These are phyloP conservation scores for Peniophora sp. DNA, from an alignment of 1,284 basidiomycete genomes.

Conservation along the genomic window DNA sequence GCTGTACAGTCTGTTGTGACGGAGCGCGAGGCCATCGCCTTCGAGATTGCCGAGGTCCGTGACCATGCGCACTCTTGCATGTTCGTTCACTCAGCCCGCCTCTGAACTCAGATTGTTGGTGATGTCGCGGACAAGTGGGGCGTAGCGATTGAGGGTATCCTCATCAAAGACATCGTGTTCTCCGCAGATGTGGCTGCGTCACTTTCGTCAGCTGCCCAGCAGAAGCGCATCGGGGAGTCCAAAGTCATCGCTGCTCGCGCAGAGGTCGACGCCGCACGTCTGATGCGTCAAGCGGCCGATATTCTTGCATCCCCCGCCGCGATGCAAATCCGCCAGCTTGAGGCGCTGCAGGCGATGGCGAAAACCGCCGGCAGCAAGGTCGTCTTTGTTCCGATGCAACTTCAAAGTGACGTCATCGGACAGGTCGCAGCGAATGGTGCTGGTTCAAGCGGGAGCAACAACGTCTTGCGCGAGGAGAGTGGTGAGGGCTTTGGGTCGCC, in stretches of 20 bases:
- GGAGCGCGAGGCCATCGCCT: constrained; percentile 95
- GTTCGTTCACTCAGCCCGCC: too few species aligned
- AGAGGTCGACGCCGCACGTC: constrained; percentile 88
- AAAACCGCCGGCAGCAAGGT: constrained; percentile 81
- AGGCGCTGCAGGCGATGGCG: constrained; percentile 71
- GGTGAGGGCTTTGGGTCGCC: constrained; percentile 35
- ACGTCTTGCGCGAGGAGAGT: constrained; percentile 30
- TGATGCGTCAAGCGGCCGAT: constrained; percentile 92
- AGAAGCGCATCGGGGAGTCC: constrained; percentile 91
- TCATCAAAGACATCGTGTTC: constrained; percentile 94
- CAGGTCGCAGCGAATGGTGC: constrained; percentile 28
- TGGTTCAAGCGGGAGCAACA: constrained; percentile 11
- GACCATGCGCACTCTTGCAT: too few species aligned
- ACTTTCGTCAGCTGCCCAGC: constrained; percentile 88
- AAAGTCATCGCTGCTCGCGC: constrained; percentile 96
- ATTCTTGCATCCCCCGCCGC: constrained; percentile 90
- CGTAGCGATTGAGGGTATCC: constrained; percentile 89
- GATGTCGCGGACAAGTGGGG: constrained; percentile 90
- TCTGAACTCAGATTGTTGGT: constrained; percentile 60
- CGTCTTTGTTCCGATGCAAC: constrained; percentile 90
- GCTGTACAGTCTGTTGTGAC: constrained; percentile 78
- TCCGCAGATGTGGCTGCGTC: constrained; percentile 86
- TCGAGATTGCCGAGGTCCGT: constrained; percentile 76
- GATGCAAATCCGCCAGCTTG: constrained; percentile 95
- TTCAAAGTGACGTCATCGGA: constrained; percentile 63